phyloP scores from a whole-genome alignment of 352 stramenopile species.

The Globisporangium takayamanum region DNA sequence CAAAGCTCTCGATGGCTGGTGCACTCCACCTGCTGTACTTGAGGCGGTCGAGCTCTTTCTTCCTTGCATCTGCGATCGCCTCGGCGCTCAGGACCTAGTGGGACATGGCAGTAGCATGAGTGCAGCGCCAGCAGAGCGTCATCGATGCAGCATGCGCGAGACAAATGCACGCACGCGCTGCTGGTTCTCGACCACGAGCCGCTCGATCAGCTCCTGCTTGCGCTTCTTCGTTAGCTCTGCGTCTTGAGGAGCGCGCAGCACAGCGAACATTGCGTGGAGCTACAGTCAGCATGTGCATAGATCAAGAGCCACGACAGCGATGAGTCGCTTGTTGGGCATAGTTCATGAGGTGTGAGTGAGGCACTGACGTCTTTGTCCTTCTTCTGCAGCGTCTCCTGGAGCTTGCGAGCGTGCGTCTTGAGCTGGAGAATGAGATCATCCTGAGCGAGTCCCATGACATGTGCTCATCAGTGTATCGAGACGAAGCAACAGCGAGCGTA shows the following conservation, averaged over 20 bases:
- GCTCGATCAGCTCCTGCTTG: conserved; percentile 49
- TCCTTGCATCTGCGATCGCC: conserved; percentile 48
- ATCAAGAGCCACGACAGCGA: not conserved
- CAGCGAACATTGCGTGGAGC: conserved; percentile 51
- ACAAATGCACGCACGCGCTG: conserved; percentile 30
- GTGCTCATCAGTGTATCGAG: not conserved
- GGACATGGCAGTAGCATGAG: not conserved
- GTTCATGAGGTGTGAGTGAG: not conserved
- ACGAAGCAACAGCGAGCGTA: not conserved
- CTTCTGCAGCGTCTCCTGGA: conserved; percentile 51
- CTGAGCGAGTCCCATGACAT: conserved; percentile 15
- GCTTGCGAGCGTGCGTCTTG: conserved; percentile 45
- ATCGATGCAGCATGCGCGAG: too few species aligned
- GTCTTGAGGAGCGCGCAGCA: conserved; percentile 52
- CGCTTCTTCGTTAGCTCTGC: conserved; percentile 58
- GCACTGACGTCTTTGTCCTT: conserved; percentile 56
- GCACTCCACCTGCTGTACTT: conserved; percentile 42
- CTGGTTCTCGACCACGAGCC: conserved; percentile 48
- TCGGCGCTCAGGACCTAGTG: conserved; percentile 41
- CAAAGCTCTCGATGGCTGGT: not conserved
- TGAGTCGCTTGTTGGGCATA: too few species aligned
- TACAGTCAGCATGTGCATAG: conserved; percentile 12
- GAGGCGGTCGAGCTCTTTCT: conserved; percentile 43
- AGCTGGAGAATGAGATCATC: conserved; percentile 51
- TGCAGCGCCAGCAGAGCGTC: not conserved